Base-by-base conservation (phyloP, 805 yeast species). In the Kodamaea fukazawae region DNA sequence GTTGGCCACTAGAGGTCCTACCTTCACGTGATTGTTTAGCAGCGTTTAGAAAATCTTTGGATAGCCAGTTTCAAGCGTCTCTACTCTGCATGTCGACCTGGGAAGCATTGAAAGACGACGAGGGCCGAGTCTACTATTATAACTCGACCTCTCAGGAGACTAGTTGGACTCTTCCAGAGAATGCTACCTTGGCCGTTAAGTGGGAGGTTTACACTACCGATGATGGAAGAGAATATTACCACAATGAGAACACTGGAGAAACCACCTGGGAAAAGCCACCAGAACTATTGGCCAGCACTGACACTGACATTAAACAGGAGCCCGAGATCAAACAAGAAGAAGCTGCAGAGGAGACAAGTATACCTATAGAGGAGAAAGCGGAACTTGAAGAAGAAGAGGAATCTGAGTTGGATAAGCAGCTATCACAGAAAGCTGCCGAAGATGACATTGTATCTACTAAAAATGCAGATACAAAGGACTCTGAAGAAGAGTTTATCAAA, bases 231-330 rank as follows among this genome's bases (percentile, higher is more conserved):
- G 65, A 69, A 13, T 88, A 88, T 58, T 89, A 85, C 66, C 82
- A 81, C 60, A 84, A 85, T 53, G 65, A 70, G 10, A 60, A 60
- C 18, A 76, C 91, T 0, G 73, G 78, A 4, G 79, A 80, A 51
- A 81, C 93, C 13, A 79, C 82, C 0, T 90, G 96, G 96, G 85
- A 81, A 13, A 60, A 77, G n/a, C 96, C 96, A 0, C 67, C 56
- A 1, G 81, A 71, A 23, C 67, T 76, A n/a, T 12, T 36, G 4
- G 34, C 13, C 32, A 42, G 13, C 8, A 26, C 40, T 29, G 36
- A 34, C 36, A 34, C 33, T 45, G 42, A 37, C 28, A 29, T 18
- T 13, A 27, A n/a, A n/a, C 7, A 5, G 23, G 40, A 27, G 7
- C 42, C 29, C 10, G 42, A 22, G n/a, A 28, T 18, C 3, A 8